Conservation (phyloP, 129 eudicot genomes). For the Scalesia atractyloides region DNA sequence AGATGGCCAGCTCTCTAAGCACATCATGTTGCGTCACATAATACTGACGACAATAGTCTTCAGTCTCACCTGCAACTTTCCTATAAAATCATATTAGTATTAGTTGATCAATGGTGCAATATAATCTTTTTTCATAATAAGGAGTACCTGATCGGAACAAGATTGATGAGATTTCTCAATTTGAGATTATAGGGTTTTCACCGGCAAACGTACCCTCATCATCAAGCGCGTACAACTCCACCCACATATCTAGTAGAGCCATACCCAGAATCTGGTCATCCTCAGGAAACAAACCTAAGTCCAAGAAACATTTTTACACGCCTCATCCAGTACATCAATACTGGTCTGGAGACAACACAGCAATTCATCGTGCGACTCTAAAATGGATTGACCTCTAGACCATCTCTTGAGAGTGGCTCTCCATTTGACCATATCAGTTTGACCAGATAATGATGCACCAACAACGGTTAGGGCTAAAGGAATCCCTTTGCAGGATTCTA, state of each 20-base stretch:
- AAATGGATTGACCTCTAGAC: slow-evolving; percentile 27
- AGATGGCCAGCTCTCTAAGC: neutral
- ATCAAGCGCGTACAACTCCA: slow-evolving; percentile 36
- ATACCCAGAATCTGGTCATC: slow-evolving; percentile 38
- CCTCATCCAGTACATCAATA: slow-evolving; percentile 40
- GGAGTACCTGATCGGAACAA: slow-evolving; percentile 35
- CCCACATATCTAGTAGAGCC: slow-evolving; percentile 43
- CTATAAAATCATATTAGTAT: slow-evolving; percentile 17
- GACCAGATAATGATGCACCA: slow-evolving; percentile 36
- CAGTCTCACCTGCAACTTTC: slow-evolving; percentile 25
- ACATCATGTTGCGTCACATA: slow-evolving; percentile 25
- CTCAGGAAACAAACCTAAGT: slow-evolving; percentile 47
- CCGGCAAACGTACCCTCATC: slow-evolving; percentile 32
- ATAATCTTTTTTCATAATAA: neutral
- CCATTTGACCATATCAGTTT: slow-evolving; percentile 21
- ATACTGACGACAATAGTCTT: slow-evolving; percentile 32
- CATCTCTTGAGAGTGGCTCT: slow-evolving; percentile 9
- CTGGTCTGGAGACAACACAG: slow-evolving; percentile 25
- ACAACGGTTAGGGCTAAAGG: slow-evolving; percentile 41
- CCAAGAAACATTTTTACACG: slow-evolving; percentile 39
- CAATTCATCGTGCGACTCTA: slow-evolving; percentile 11
- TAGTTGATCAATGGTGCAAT: neutral
- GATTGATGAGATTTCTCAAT: slow-evolving; percentile 33
- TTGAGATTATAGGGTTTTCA: slow-evolving; percentile 30
- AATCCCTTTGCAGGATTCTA: slow-evolving; percentile 34